Conservation (phyloP, 768 basidiomycete genomes). For the Rhodocollybia butyracea region DNA sequence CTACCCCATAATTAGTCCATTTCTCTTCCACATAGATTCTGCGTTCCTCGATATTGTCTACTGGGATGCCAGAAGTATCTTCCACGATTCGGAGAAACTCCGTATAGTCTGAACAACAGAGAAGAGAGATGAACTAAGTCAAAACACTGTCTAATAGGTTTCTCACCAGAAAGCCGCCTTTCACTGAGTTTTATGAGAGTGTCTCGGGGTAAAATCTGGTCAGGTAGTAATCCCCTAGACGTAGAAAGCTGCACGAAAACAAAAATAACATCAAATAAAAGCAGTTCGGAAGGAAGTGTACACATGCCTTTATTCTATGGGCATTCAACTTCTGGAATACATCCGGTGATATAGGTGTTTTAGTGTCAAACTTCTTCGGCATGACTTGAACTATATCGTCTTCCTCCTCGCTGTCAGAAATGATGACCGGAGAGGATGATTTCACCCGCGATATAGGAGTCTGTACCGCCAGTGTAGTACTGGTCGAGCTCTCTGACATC, state of each 20-base stretch:
- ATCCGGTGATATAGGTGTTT: too few species aligned
- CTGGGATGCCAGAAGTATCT: conserved; percentile 2
- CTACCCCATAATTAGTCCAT: background rate
- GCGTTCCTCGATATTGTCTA: background rate
- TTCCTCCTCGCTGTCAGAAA: background rate
- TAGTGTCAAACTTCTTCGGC: background rate
- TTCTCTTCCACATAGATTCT: background rate
- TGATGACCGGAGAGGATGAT: background rate
- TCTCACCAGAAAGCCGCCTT: background rate
- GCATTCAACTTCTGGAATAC: background rate
- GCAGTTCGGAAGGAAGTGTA: background rate
- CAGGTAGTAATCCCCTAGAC: too few species aligned
- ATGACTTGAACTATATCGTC: background rate
- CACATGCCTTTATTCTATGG: background rate
- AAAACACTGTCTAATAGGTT: background rate
- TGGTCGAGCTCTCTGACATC: background rate
- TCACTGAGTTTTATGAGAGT: background rate
- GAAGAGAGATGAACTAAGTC: background rate
- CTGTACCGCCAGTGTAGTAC: background rate
- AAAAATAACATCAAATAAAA: background rate
- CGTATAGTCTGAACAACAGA: background rate
- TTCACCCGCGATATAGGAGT: background rate
- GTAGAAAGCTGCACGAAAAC: background rate
- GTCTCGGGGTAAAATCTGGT: too few species aligned
- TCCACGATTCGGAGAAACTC: background rate